Base-by-base conservation (phyloP, 768 basidiomycete species). In the Phaeotremella skinneri region DNA sequence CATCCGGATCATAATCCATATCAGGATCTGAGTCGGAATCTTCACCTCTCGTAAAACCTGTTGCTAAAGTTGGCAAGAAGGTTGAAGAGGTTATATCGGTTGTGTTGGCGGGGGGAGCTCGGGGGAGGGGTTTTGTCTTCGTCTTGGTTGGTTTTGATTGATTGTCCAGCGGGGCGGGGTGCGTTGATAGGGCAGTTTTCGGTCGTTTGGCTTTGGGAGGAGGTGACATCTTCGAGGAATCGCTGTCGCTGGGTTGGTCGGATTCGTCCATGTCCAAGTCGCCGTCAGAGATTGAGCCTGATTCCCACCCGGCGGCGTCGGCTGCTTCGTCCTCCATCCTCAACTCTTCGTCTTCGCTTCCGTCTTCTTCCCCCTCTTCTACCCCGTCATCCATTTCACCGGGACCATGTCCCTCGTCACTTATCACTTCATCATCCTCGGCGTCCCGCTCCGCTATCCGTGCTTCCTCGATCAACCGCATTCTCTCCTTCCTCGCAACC, bases 1-100 rank as follows among this genome's bases (percentile, higher is more conserved):
- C 83, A 29, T 80, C 79, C 23, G 79, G 81, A 32, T 78, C 80
- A 59, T 88, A 87, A 70, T 87, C 85, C 61, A 84, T 81, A 63
- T 77, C 76, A 2, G 72, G 70, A 67, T 94, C 91, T 25, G 87
- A 88, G 55, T 84, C 87, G 61, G 85, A 85, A 20, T 87, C 88
- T 49, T 86, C 85, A 14, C 89, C 91, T 48, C 84, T 83, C 41
- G 86, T 82, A 74, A 88, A 99, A 1, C 93, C 94, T 13, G 88
- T 85, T 0, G 90, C 82, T 25, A 98, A 84, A 2, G 90, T 88
- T 25, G 96, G 94, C 1, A 98, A 81, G 79, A 97, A 99, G 0
- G 85, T 82, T 9, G 79, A 80, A 4, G 56, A 86, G 82, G 73
- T 77, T 62, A 66, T 81, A 68, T 56, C 72, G 69, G 47, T 73